Evolutionary conservation across 108 stramenopile species (phyloP).

Genomic region (Poteriospumella lacustris): DNA sequence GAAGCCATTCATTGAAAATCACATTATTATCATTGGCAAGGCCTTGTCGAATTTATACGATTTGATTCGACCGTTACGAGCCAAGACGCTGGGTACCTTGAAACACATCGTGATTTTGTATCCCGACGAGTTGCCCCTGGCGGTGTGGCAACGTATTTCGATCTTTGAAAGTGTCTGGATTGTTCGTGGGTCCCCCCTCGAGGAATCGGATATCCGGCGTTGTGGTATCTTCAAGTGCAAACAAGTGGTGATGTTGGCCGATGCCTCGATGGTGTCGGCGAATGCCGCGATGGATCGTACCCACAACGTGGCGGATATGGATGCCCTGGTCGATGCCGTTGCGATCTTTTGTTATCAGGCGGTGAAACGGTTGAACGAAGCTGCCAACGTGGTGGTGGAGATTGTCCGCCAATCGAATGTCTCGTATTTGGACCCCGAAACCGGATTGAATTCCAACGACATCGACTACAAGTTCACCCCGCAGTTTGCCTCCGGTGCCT

Average conservation of each 20-base stretch:
- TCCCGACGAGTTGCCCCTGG: not conserved
- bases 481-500: conserved; percentile 13
- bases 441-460: not conserved
- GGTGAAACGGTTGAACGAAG: not conserved
- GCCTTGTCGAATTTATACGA: not conserved
- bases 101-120: not conserved
- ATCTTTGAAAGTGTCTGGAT: not conserved
- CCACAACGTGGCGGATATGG: too few species aligned
- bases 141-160: not conserved
- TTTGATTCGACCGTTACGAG: not conserved
- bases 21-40: conserved; percentile 14
- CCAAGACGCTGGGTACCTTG: conserved; percentile 1
- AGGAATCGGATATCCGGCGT: conserved; percentile 17
- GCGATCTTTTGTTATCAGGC: conserved; percentile 5
- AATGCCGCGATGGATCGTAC: not conserved
- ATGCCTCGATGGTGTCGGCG: not conserved
- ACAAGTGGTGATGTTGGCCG: conserved; percentile 12
- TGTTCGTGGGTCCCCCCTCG: conserved; percentile 5
- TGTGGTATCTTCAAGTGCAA: not conserved
- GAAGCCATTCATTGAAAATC: not conserved
- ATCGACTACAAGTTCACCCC: conserved; percentile 18
- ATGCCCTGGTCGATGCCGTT: conserved; percentile 17
- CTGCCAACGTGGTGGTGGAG: not conserved
- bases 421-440: conserved; percentile 2
- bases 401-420: conserved; percentile 14